Conservation (phyloP, 352 stramenopile species). For the Phytophthora litchii region DNA sequence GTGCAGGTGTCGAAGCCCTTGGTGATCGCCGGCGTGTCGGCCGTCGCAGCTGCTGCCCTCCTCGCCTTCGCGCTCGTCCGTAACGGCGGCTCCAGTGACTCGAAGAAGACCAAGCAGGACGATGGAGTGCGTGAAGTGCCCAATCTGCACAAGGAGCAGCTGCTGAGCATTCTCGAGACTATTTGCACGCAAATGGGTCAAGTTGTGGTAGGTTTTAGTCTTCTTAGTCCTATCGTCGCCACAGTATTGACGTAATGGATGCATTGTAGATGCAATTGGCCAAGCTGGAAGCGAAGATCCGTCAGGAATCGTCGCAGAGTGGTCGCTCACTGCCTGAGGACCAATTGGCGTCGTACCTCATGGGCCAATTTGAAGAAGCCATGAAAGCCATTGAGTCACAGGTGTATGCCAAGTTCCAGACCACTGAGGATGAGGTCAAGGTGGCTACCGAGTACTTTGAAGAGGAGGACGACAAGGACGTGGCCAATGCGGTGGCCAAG, state of each 20-base stretch:
- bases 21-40: constrained; percentile 74
- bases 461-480: constrained; percentile 87
- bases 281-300: constrained; percentile 89
- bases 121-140: constrained; percentile 76
- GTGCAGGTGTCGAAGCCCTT: constrained; percentile 83
- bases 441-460: constrained; percentile 89
- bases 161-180: constrained; percentile 87
- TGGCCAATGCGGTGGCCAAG: constrained; percentile 82
- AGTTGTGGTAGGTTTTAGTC: constrained; percentile 70
- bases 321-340: constrained; percentile 82
- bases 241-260: not conserved
- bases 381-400: constrained; percentile 91
- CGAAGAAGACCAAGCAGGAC: constrained; percentile 61
- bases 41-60: constrained; percentile 57
- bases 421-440: constrained; percentile 88
- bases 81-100: constrained; percentile 40
- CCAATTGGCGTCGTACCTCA: constrained; percentile 87
- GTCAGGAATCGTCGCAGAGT: constrained; percentile 87
- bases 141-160: constrained; percentile 88
- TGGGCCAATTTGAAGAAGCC: constrained; percentile 90
- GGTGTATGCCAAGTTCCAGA: constrained; percentile 90
- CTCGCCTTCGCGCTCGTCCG: constrained; percentile 60
- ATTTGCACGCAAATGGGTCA: constrained; percentile 91
- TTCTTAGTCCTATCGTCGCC: too few relatives aligned
- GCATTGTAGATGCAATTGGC: constrained; percentile 79